Conservation (phyloP, 176 grass and related monocot genomes). For the Bromus sterilis region DNA sequence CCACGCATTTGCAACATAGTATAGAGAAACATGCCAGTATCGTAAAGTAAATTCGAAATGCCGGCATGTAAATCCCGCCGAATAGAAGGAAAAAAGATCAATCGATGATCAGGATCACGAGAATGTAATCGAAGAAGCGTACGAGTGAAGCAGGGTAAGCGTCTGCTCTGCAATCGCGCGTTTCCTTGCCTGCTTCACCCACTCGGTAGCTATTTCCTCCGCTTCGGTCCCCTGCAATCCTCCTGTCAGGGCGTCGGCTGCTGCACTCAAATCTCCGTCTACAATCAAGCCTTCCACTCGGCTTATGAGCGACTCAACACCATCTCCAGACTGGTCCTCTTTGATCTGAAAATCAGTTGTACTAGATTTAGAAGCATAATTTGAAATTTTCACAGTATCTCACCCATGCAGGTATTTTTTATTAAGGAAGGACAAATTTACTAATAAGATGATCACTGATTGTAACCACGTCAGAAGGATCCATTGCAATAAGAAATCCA, state of each 20-base stretch:
- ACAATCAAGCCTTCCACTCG: slow-evolving; percentile 64
- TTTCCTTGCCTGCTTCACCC: slow-evolving; percentile 69
- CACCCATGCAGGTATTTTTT: not conserved
- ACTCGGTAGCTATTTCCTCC: slow-evolving; percentile 50
- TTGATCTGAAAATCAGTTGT: slow-evolving; percentile 60
- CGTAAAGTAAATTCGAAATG: not conserved
- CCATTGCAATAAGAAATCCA: not conserved
- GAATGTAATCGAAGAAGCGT: slow-evolving; percentile 62
- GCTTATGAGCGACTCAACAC: slow-evolving; percentile 73
- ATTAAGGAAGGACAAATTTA: not conserved
- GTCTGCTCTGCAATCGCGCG: slow-evolving; percentile 85
- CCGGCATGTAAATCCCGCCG: not conserved
- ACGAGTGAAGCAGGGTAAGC: slow-evolving; percentile 80
- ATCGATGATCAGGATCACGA: slow-evolving; percentile 26
- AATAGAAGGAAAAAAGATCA: not conserved
- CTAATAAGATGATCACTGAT: not conserved
- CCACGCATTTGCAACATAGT: slow-evolving; percentile 25
- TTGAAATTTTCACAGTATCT: not conserved
- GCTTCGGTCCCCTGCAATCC: slow-evolving; percentile 79
- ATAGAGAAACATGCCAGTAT: not conserved
- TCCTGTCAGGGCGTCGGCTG: slow-evolving; percentile 61
- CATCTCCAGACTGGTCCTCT: slow-evolving; percentile 62
- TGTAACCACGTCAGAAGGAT: not conserved
- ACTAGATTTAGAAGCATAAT: slow-evolving; percentile 23
- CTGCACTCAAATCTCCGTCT: slow-evolving; percentile 70